Conservation (phyloP, 1,139 yeast genomes). For the Yamadazyma buinensis region DNA sequence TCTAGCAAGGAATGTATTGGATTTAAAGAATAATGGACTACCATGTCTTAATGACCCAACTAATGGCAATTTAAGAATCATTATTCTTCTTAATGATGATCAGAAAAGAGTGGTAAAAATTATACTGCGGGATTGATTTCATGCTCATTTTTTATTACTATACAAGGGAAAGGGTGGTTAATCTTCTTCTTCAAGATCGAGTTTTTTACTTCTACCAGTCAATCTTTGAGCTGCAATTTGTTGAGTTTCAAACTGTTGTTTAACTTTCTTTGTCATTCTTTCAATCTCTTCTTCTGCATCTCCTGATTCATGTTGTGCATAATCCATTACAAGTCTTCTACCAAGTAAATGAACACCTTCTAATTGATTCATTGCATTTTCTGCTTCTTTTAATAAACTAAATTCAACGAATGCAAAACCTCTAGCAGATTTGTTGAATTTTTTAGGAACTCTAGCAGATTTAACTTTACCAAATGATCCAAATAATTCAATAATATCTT, state of each 20-base stretch:
- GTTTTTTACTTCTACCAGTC: conserved; percentile 69
- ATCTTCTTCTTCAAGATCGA: conserved; percentile 51
- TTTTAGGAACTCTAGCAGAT: conserved; percentile 94
- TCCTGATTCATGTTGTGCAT: conserved; percentile 76
- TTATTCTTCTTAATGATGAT: not conserved
- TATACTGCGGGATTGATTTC: not conserved
- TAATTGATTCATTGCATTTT: conserved; percentile 88
- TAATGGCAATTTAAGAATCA: conserved; percentile 1
- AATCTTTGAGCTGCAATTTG: conserved; percentile 70
- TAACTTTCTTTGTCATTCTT: conserved; percentile 82
- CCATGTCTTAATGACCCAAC: conserved; percentile 1
- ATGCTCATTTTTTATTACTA: conserved; percentile 2
- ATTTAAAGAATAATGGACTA: too few relatives aligned
- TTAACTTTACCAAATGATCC: conserved; percentile 93
- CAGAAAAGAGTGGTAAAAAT: not conserved
- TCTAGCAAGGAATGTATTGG: too few relatives aligned
- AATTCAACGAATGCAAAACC: conserved; percentile 98
- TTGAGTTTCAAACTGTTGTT: conserved; percentile 74
- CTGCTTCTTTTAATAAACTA: conserved; percentile 85
- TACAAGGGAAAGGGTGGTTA: not conserved
- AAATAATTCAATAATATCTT: conserved; percentile 85
- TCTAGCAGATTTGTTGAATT: conserved; percentile 90
- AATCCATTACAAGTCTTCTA: conserved; percentile 92
- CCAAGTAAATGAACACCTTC: conserved; percentile 97
- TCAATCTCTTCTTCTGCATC: conserved; percentile 89